Evolutionary conservation across 164 flowering plant species (phyloP), one percentile per base, ranked within the genome.

Genomic region (Echeveria elegans): DNA sequence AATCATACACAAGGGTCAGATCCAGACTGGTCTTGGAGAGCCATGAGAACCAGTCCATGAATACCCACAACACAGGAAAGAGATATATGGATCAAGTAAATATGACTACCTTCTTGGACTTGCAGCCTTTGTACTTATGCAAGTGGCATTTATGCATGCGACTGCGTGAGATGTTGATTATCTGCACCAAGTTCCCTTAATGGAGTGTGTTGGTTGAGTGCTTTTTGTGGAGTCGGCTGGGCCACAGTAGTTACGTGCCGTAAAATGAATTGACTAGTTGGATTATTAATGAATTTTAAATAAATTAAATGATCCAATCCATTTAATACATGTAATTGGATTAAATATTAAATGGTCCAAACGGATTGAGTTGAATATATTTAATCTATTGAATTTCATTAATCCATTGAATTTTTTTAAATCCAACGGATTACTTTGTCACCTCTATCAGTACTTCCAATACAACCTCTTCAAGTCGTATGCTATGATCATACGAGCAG

Each of bases 41-140:
- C 66, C 66, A 63, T 21, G 66, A 37, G 66, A 63, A 63, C 66
- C 66, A 63, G n/a, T 63, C 66, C 66, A 63, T 63, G 19, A 56
- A 7, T 56, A 4, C 5, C 18, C n/a, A 11, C 28, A 52, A 5
- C 10, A 8, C 0, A 5, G 26, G 16, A 7, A n/a, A n/a, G n/a
- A n/a, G n/a, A n/a, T n/a, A n/a, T n/a, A n/a, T n/a, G n/a, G n/a
- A n/a, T n/a, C n/a, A n/a, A n/a, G n/a, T n/a, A n/a, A n/a, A n/a
- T n/a, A n/a, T 21, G 58, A 2, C 18, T 43, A 11, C 18, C 15
- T 43, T 0, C 47, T 43, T 43, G 47, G 47, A 12, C 16, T 43
- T 43, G 47, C 15, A 18, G 5, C 15, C 18, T 43, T 43, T 14
- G 16, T 18, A 34, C 5, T 34, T 43, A 43, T 18, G 11, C 47